Evolutionary conservation across 805 yeast species (phyloP).

Genomic region (Saccharomycopsis sp.): DNA sequence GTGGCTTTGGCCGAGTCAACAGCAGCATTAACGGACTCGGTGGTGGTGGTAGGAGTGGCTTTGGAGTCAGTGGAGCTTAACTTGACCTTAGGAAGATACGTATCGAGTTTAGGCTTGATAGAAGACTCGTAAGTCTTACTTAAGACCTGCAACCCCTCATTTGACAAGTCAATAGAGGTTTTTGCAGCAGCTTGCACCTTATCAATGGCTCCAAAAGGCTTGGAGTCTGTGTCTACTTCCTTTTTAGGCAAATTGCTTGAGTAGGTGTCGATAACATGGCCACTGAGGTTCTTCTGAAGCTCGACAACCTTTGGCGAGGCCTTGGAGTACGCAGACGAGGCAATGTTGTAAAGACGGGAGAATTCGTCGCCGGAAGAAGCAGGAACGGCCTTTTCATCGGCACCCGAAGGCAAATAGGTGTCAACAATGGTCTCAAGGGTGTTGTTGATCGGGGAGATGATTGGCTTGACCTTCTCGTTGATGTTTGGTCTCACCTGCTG

Average conservation of each 20-base stretch:
- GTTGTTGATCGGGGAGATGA: conserved; percentile 28
- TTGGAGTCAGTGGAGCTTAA: conserved; percentile 13
- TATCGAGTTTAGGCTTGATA: conserved; percentile 29
- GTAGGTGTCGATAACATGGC: conserved; percentile 30
- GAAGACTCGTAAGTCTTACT: conserved; percentile 17
- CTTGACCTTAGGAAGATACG: conserved; percentile 27
- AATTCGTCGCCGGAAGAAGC: conserved; percentile 7
- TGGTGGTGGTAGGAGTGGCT: conserved; percentile 23
- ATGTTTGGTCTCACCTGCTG: conserved; percentile 19
- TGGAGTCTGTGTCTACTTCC: conserved; percentile 21
- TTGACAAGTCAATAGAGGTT: conserved; percentile 33
- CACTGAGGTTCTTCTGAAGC: not conserved
- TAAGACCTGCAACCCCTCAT: conserved; percentile 28
- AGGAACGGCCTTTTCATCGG: conserved; percentile 13
- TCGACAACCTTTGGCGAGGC: conserved; percentile 22
- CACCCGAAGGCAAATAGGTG: conserved; percentile 25
- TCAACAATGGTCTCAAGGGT: conserved; percentile 27
- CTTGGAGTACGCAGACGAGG: conserved; percentile 27
- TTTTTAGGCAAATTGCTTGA: conserved; percentile 24
- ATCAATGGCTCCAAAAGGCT: conserved; percentile 23
- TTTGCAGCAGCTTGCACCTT: conserved; percentile 31
- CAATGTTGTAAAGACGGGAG: conserved; percentile 24
- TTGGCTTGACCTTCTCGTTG: conserved; percentile 24
- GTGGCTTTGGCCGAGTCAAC: conserved; percentile 20
- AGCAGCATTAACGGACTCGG: conserved; percentile 23